phyloP scores from a whole-genome alignment of 148 eudicot genomes.

The Pouteria glomerata region DNA sequence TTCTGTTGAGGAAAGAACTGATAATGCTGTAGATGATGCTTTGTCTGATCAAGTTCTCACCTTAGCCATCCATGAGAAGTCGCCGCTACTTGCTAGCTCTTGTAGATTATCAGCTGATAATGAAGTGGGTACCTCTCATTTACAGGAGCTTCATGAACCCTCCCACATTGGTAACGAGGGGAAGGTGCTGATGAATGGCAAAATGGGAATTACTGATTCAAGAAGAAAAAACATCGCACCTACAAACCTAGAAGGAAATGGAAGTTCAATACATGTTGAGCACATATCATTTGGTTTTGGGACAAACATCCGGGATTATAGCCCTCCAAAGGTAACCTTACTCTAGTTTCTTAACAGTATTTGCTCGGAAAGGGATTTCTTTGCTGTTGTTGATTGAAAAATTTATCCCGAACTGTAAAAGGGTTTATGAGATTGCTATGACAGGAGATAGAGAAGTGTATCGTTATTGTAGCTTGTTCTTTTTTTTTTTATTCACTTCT shows the following conservation, averaged over 20 bases:
- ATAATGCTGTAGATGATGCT: constrained; percentile 31
- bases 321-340: constrained; percentile 54
- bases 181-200: constrained; percentile 43
- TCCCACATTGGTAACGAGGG: constrained; percentile 26
- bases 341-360: no score
- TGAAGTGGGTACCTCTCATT: constrained; percentile 27
- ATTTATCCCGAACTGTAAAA: no score
- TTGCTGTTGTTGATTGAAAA: neutral
- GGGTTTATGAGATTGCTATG: no score
- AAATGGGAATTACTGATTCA: constrained; percentile 38
- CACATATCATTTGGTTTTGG: constrained; percentile 55
- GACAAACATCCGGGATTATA: constrained; percentile 43
- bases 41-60: constrained; percentile 68
- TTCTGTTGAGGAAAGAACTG: constrained; percentile 36
- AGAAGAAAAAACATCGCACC: constrained; percentile 27
- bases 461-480: no score
- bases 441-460: no score
- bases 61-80: constrained; percentile 53
- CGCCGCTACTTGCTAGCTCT: constrained; percentile 23
- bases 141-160: constrained; percentile 33
- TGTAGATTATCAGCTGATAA: constrained; percentile 21
- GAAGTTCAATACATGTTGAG: constrained; percentile 41
- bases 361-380: no score
- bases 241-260: constrained; percentile 56
- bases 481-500: no score